Base-by-base conservation (phyloP, 2,329 filamentous ascomycete genomes). In the Juglanconis juglandina region DNA sequence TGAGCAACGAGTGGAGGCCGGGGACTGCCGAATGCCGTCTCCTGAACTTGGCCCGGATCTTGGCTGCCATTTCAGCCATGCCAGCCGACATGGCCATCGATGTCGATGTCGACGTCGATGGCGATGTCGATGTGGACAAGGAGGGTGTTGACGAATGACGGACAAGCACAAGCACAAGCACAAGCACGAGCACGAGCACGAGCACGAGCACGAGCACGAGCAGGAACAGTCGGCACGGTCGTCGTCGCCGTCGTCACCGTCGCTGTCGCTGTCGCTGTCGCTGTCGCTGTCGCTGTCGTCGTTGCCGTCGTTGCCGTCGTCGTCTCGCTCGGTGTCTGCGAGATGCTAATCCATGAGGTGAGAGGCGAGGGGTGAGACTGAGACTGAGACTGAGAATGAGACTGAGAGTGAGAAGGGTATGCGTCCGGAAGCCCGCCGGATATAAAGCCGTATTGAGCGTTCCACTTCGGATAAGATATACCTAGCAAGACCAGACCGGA, bases 11-110 rank as follows among this genome's bases (percentile, higher is more conserved):
- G 65, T 44, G 76, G 74, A 50, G 34, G 24, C 50, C 51, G 4
- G 71, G 70, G 35, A 72, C 66, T 39, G 71, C 70, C 58, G 78
- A 80, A 60, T 77, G 73, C 64, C 78, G 73, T 62, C 77, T 71
- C 58, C 76, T 71, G 62, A 81, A 76, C 64, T 75, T 79, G 66
- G 77, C 77, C 69, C 76, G 76, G 67, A 82, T 73, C 64, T 77
- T 78, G 64, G 78, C 75, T 66, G 72, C 76, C 59, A 81, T 68
- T 64, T 80, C 77, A 61, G 76, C 77, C 78, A 81, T 80, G 32
- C 54, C 58, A 49, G 42, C 24, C 24, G 24, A 24, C 24, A 55
- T 24, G 24, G 24, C 24, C 24, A 24, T 9, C 46, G 24, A 24
- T 24, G 24, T 24, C 24, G 24, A 24, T 24, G 24, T 2, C 24